Conservation (phyloP, 2,329 filamentous ascomycete genomes). For the Bisporella sp. region DNA sequence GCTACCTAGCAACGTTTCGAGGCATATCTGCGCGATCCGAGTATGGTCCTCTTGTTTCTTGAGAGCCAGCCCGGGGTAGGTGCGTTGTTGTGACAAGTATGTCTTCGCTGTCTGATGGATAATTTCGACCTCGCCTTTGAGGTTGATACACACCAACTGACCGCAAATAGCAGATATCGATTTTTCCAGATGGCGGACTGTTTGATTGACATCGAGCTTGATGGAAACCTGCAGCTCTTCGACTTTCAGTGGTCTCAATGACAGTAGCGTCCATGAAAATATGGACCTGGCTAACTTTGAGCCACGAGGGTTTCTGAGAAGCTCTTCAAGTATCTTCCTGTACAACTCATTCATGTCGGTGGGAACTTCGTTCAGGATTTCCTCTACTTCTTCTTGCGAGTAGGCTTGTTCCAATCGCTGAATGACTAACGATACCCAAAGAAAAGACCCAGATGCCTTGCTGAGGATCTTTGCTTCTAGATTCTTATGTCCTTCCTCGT, state of each 20-base stretch:
- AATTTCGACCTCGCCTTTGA: background rate
- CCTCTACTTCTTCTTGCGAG: background rate
- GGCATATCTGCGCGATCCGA: background rate
- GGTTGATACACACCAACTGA: background rate
- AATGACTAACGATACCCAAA: background rate
- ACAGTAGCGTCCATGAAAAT: background rate
- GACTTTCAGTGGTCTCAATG: background rate
- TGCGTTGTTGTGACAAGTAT: background rate
- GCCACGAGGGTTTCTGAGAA: background rate
- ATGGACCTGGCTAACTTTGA: background rate
- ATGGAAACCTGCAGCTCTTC: background rate
- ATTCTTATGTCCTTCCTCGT: background rate
- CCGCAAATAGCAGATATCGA: background rate
- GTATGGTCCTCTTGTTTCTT: background rate
- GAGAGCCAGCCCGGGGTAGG: background rate
- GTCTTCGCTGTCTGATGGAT: background rate
- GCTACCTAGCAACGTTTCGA: background rate
- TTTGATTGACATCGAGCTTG: background rate
- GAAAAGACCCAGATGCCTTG: constrained; percentile 18
- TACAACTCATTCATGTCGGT: background rate
- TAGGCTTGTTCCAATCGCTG: background rate
- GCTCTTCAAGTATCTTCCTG: background rate
- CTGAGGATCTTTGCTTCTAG: constrained; percentile 17
- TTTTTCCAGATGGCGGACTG: background rate
- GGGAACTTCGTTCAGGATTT: background rate